These are phyloP conservation scores for Staphylotrichum longicolle DNA, from an alignment of 495 filamentous ascomycete species.

Conservation along the genomic window DNA sequence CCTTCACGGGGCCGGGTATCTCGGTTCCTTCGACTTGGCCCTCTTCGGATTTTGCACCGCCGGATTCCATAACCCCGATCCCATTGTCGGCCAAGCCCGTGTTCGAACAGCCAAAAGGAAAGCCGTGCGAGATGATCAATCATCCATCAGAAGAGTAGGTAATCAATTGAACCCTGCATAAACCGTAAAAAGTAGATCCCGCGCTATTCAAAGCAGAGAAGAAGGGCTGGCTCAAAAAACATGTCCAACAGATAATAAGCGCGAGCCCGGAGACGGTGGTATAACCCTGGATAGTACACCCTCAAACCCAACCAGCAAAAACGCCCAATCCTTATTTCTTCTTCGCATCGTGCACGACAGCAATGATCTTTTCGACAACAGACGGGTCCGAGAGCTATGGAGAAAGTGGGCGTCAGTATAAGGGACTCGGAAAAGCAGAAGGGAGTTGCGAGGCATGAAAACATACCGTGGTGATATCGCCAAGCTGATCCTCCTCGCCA, in stretches of 20 bases:
- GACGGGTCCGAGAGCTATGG: slow-evolving; percentile 80
- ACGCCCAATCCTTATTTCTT: slow-evolving; percentile 42
- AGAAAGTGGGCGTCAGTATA: neutral
- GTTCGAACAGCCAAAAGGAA: too few species aligned
- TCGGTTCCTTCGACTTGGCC: too few species aligned
- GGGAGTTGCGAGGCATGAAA: neutral
- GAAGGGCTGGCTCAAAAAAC: neutral
- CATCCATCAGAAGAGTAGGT: neutral
- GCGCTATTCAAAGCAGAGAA: slow-evolving; percentile 4
- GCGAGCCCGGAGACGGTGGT: slow-evolving; percentile 12
- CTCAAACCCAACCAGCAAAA: neutral
- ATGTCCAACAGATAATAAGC: neutral
- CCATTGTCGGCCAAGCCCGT: too few species aligned
- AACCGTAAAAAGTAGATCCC: neutral
- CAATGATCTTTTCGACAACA: slow-evolving; percentile 87
- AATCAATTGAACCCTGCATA: neutral
- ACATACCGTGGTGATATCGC: slow-evolving; percentile 87
- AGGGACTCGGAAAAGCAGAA: too few species aligned
- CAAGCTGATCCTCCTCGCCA: slow-evolving; percentile 94
- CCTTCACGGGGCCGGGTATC: too few species aligned
- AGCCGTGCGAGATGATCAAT: neutral
- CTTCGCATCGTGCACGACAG: slow-evolving; percentile 62
- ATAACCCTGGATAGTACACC: slow-evolving; percentile 22
- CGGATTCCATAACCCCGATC: too few species aligned
- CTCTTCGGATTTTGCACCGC: too few species aligned